Conservation (phyloP, 495 filamentous ascomycete species). For the Apodospora peruviana region DNA sequence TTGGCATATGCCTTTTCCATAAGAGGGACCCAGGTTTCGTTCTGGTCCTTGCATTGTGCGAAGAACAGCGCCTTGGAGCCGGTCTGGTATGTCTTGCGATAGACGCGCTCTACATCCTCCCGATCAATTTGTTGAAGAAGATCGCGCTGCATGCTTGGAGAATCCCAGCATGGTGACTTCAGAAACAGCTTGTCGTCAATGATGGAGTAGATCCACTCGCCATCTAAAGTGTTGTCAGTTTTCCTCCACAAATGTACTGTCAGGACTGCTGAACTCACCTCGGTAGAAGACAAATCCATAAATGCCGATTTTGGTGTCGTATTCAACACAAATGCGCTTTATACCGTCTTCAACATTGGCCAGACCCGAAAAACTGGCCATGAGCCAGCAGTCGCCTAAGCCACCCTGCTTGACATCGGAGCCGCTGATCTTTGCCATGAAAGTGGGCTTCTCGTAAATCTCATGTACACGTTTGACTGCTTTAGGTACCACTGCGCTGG, state of each 20-base stretch:
- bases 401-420: slow-evolving; percentile 76
- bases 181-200: slow-evolving; percentile 80
- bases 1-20: slow-evolving; percentile 96
- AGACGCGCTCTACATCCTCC: slow-evolving; percentile 66
- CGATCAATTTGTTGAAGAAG: slow-evolving; percentile 54
- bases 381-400: slow-evolving; percentile 89
- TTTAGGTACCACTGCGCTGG: slow-evolving; percentile 44
- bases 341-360: slow-evolving; percentile 73
- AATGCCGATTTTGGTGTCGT: slow-evolving; percentile 70
- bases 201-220: slow-evolving; percentile 90
- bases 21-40: slow-evolving; percentile 92
- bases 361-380: slow-evolving; percentile 81
- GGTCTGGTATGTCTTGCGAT: slow-evolving; percentile 73
- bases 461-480: slow-evolving; percentile 72
- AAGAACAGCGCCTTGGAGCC: slow-evolving; percentile 80
- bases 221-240: slow-evolving; percentile 46
- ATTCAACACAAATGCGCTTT: slow-evolving; percentile 75
- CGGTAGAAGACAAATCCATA: slow-evolving; percentile 95
- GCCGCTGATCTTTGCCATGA: slow-evolving; percentile 69
- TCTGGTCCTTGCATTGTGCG: slow-evolving; percentile 76
- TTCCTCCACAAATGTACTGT: not conserved
- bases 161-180: slow-evolving; percentile 75
- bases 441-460: slow-evolving; percentile 83
- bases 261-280: slow-evolving; percentile 15
- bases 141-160: slow-evolving; percentile 47